phyloP scores from a whole-genome alignment of 2,329 filamentous ascomycete genomes.

The Fusarium sororula region DNA sequence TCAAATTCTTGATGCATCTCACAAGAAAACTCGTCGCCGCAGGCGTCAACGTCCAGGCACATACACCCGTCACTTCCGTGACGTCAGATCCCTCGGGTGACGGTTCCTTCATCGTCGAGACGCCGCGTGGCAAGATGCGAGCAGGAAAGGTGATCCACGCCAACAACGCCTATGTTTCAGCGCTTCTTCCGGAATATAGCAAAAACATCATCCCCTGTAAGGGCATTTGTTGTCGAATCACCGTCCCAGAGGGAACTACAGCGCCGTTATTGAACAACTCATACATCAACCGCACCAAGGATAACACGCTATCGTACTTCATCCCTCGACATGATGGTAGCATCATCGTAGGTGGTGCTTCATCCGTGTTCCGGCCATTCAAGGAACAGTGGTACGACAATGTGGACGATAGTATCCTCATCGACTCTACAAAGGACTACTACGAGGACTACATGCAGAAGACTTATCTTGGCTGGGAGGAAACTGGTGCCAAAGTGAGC shows the following conservation, averaged over 20 bases:
- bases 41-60: not conserved
- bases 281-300: not conserved
- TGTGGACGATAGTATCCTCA: not conserved
- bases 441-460: not conserved
- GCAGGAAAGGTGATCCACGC: conserved; percentile 68
- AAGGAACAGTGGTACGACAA: conserved; percentile 6
- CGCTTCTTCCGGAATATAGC: conserved; percentile 66
- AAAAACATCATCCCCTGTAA: conserved; percentile 70
- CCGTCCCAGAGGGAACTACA: not conserved
- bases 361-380: not conserved
- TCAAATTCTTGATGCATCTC: conserved; percentile 45
- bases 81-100: not conserved
- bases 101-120: not conserved
- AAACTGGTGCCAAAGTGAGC: not conserved
- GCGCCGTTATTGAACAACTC: not conserved
- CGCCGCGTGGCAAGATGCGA: conserved; percentile 54
- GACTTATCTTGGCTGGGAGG: not conserved
- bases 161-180: conserved; percentile 73
- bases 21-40: conserved; percentile 37
- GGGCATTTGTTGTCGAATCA: conserved; percentile 48
- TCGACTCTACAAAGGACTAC: not conserved
- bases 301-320: not conserved
- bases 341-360: not conserved
- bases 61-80: not conserved
- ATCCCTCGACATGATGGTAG: not conserved